Base-by-base conservation (phyloP, 2,329 filamentous ascomycete species). In the Pochonia chlamydosporia region DNA sequence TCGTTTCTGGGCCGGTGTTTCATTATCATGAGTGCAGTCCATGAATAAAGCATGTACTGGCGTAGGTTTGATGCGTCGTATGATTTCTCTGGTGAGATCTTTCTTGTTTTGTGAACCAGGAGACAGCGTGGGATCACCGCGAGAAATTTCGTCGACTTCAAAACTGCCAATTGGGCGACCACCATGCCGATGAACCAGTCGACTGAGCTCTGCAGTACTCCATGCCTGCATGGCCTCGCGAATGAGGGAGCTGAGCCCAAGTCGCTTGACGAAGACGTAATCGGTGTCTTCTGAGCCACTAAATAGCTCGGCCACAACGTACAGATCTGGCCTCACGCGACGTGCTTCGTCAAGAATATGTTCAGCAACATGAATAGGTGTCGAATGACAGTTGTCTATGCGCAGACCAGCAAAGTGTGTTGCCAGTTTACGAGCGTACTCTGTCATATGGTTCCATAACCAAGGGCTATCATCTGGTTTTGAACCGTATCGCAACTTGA, bases 21-120 rank as follows among this genome's bases (percentile, higher is more conserved):
- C 92, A 58, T 99, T 99, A 69, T 99, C 93, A 65, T 99, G 93
- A 0, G 95, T 99, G 67, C 95, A 99, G 64, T 99, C 95, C 90
- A 97, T 97, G 68, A 99, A 96, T 1, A 99, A 73, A 1, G 92
- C 93, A 55, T 96, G 91, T 0, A 97, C 86, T 4, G 91, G 89
- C 3, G 83, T 87, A n/a, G 87, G 84, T 55, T 89, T 88, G 65
- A 99, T 91, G 52, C 78, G 85, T 54, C 85, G 86, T 54, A 96
- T 76, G 16, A 87, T 79, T 57, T 92, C 85, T 30, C 74, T 71
- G 26, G 72, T 69, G 23, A 68, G 63, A 14, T 62, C 59, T 30
- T 56, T 61, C 6, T 66, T 60, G 57, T 66, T 63, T 25, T 43
- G 30, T 2, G 43, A 23, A 20, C 56, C 57, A 49, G 59, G 61